Conservation (phyloP, 1,284 basidiomycete species). For the Caloboletus inedulis region DNA sequence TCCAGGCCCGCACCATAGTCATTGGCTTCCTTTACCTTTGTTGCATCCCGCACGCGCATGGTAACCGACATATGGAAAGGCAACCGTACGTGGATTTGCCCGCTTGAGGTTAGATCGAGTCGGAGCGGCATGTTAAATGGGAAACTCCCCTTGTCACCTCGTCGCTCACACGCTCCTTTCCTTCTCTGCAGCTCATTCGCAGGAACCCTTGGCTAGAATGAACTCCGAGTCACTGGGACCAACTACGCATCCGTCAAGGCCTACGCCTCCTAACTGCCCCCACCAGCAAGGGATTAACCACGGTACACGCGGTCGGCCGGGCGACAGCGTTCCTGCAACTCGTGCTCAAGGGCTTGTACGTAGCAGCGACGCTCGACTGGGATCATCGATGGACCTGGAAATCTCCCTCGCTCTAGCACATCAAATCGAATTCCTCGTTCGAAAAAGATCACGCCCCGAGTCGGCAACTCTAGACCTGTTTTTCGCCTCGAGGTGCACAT, state of each 20-base stretch:
- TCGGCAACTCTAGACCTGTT: not conserved
- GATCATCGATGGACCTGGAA: constrained; percentile 9
- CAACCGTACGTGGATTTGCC: constrained; percentile 7
- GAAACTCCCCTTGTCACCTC: constrained; percentile 16
- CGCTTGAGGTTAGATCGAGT: constrained; percentile 12
- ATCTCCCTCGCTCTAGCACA: not conserved
- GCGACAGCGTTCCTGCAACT: constrained; percentile 13
- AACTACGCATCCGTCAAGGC: constrained; percentile 8
- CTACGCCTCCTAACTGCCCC: not conserved
- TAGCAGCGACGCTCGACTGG: not conserved
- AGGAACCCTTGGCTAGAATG: constrained; percentile 9
- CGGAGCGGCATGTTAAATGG: constrained; percentile 1
- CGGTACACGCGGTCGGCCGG: constrained; percentile 19
- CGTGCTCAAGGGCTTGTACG: constrained; percentile 6
- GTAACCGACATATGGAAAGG: constrained; percentile 9
- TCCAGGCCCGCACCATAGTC: constrained; percentile 7
- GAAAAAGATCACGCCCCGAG: not conserved
- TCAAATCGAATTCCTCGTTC: not conserved
- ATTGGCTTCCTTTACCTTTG: not conserved
- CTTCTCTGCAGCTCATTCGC: constrained; percentile 15
- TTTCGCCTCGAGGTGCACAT: not conserved
- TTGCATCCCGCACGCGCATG: constrained; percentile 9
- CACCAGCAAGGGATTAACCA: constrained; percentile 25
- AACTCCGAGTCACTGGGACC: constrained; percentile 16
- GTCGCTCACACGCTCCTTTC: constrained; percentile 28